Conservation (phyloP, 306 rosid genomes). For the Castanea sativa region DNA sequence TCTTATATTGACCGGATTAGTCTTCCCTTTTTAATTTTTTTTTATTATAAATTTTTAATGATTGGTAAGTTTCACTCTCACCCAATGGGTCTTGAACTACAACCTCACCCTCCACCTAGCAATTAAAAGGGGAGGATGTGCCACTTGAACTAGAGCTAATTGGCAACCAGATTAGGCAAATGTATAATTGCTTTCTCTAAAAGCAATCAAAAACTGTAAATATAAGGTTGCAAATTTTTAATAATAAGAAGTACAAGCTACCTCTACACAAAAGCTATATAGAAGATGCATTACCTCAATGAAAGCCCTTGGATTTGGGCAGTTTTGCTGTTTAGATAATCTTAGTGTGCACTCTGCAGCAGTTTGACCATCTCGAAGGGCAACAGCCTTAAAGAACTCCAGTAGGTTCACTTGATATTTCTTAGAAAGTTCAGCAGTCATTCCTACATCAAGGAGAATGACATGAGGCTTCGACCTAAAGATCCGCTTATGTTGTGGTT, state of each 20-base stretch:
- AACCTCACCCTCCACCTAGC: too few relatives aligned
- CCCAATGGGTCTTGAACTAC: too few relatives aligned
- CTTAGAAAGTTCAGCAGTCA: slow-evolving; percentile 73
- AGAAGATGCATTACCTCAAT: slow-evolving; percentile 49
- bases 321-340: slow-evolving; percentile 61
- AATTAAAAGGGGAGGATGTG: too few relatives aligned
- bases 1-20: background rate
- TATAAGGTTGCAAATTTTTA: background rate
- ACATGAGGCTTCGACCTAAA: slow-evolving; percentile 73
- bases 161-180: background rate
- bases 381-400: slow-evolving; percentile 71
- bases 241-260: background rate
- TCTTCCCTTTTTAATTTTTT: too few relatives aligned
- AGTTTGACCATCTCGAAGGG: slow-evolving; percentile 61
- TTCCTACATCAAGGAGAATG: slow-evolving; percentile 82
- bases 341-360: slow-evolving; percentile 78
- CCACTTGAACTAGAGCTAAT: too few relatives aligned
- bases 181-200: background rate
- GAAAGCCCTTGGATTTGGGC: slow-evolving; percentile 75
- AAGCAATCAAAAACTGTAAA: background rate
- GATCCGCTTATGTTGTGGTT: slow-evolving; percentile 37
- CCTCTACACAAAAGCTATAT: slow-evolving; percentile 1
- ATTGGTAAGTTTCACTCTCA: too few relatives aligned
- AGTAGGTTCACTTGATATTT: slow-evolving; percentile 47
- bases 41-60: too few relatives aligned